Evolutionary conservation across 2,329 filamentous ascomycete genomes (phyloP).

Genomic region (Hymenoscyphus fructigenus): DNA sequence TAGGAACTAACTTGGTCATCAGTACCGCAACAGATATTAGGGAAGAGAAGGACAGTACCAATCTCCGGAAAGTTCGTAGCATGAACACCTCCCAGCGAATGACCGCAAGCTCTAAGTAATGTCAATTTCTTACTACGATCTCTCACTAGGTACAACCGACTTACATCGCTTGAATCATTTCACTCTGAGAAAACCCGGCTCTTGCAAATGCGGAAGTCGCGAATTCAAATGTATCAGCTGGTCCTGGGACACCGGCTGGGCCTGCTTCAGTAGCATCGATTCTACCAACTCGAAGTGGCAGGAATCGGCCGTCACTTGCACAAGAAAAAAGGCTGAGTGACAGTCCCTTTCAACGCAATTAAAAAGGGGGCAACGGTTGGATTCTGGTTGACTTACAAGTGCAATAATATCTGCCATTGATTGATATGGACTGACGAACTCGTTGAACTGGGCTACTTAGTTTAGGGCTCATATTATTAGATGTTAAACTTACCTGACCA

Average conservation of each 20-base stretch:
- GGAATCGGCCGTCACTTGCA: conserved; percentile 10
- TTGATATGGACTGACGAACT: conserved; percentile 6
- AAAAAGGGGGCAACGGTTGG: no score
- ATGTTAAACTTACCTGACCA: background rate
- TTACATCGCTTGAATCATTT: conserved; percentile 22
- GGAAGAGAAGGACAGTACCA: background rate
- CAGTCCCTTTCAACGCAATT: no score
- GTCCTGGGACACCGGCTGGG: conserved; percentile 24
- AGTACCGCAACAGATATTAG: no score
- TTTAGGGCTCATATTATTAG: background rate
- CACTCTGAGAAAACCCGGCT: conserved; percentile 26
- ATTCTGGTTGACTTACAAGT: conserved; percentile 12
- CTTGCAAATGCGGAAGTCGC: conserved; percentile 22
- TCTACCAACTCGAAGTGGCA: conserved; percentile 25
- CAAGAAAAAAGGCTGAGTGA: conserved; percentile 16
- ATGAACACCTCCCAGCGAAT: conserved; percentile 24
- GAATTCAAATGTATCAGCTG: conserved; percentile 17
- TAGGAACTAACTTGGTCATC: no score
- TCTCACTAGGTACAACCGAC: background rate
- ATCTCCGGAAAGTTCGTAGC: conserved; percentile 13
- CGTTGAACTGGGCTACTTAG: background rate
- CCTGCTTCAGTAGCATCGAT: conserved; percentile 34
- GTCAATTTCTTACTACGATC: background rate
- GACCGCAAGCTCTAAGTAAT: conserved; percentile 23
- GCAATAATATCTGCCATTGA: conserved; percentile 27